These are phyloP conservation scores for Leccinum uliginosum DNA, from an alignment of 768 basidiomycete genomes.

Conservation along the genomic window DNA sequence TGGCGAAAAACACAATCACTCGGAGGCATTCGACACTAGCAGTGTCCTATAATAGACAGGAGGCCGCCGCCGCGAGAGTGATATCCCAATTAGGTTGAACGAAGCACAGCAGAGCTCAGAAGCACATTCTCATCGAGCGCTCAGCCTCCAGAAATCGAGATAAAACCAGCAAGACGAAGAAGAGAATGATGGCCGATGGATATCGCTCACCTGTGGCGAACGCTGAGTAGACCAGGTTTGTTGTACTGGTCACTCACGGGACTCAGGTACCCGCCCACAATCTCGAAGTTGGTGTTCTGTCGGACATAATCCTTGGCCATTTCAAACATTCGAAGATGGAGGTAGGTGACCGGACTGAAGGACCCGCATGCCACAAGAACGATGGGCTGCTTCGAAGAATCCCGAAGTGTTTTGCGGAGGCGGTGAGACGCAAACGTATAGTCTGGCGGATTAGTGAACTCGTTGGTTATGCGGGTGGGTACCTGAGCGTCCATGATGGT, in stretches of 20 bases:
- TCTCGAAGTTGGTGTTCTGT: constrained; percentile 89
- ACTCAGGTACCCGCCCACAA: constrained; percentile 93
- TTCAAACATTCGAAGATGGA: constrained; percentile 98
- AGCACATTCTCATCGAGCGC: constrained; percentile 4
- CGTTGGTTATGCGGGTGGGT: constrained; percentile 17
- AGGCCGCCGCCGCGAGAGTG: constrained; percentile 16
- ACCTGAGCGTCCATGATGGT: constrained; percentile 26
- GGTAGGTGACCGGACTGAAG: constrained; percentile 97
- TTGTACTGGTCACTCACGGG: constrained; percentile 96
- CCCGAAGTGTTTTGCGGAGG: constrained; percentile 51
- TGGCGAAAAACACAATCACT: constrained; percentile 4
- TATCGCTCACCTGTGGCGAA: constrained; percentile 74
- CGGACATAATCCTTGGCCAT: constrained; percentile 98
- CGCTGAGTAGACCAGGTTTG: constrained; percentile 90
- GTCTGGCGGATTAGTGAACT: constrained; percentile 60
- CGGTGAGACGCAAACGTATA: constrained; percentile 69
- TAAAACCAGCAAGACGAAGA: not conserved
- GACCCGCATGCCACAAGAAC: constrained; percentile 97
- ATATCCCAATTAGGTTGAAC: constrained; percentile 7
- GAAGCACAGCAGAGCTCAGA: not conserved
- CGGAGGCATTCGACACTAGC: not conserved
- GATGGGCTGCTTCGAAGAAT: constrained; percentile 73
- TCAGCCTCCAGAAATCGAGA: not conserved
- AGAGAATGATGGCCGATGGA: constrained; percentile 1
- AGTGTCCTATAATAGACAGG: constrained; percentile 7